Evolutionary conservation across 352 stramenopile species (phyloP).

Genomic region (Globisporangium megalacanthum): DNA sequence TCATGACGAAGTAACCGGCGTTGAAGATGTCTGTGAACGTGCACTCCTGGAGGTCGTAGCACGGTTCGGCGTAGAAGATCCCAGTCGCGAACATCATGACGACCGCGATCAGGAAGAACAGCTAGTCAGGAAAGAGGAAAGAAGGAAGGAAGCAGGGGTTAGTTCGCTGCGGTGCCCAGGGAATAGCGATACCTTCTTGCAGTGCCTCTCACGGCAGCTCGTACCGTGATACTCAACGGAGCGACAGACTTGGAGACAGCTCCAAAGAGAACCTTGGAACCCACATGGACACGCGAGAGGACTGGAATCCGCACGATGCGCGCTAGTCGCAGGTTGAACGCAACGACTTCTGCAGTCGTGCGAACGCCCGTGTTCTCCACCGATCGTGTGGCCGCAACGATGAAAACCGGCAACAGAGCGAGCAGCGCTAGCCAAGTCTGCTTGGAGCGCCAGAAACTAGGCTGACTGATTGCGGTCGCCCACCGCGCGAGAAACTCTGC

Average conservation of each 20-base stretch:
- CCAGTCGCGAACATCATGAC: conserved; percentile 52
- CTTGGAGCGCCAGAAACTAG: conserved; percentile 25
- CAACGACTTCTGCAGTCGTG: not conserved
- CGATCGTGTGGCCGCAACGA: conserved; percentile 15
- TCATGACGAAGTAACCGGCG: conserved; percentile 53
- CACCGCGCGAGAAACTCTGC: conserved; percentile 37
- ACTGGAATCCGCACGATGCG: conserved; percentile 31
- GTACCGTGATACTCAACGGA: conserved; percentile 41
- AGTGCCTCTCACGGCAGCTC: not conserved
- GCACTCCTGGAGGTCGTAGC: conserved; percentile 41
- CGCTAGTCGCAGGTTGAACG: conserved; percentile 25
- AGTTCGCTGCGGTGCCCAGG: too few relatives aligned
- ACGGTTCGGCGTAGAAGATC: conserved; percentile 52
- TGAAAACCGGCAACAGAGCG: conserved; percentile 24
- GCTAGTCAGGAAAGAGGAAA: conserved; percentile 5
- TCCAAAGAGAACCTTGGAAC: conserved; percentile 37
- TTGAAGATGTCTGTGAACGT: conserved; percentile 62
- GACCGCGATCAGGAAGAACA: conserved; percentile 49
- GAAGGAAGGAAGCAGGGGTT: not conserved
- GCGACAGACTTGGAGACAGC: conserved; percentile 28
- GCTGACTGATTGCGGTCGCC: conserved; percentile 17
- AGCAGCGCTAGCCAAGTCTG: conserved; percentile 28
- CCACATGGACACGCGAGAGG: conserved; percentile 29
- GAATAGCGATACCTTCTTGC: too few relatives aligned
- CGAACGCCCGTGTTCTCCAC: not conserved